phyloP scores from a whole-genome alignment of 2,329 filamentous ascomycete genomes.

The Phoma herbarum region DNA sequence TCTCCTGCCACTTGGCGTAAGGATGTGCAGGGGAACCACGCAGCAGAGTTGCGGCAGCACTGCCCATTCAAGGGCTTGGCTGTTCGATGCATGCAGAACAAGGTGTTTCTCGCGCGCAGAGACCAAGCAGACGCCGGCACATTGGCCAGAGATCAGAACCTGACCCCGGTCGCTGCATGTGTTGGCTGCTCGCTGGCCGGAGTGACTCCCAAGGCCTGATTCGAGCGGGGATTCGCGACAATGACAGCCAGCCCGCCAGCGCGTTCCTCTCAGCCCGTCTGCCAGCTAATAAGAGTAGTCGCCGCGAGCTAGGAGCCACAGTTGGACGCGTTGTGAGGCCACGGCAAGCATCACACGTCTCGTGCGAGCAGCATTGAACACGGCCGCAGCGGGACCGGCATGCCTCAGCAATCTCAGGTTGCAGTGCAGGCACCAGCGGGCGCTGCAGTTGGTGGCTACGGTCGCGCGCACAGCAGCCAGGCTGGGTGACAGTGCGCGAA shows the following conservation, averaged over 20 bases:
- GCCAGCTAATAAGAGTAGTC: constrained; percentile 17
- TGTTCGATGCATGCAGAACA: constrained; percentile 34
- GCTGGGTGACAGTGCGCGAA: constrained; percentile 23
- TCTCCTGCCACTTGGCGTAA: constrained; percentile 20
- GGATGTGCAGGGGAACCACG: constrained; percentile 18
- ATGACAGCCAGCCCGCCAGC: constrained; percentile 22
- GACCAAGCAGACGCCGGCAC: constrained; percentile 25
- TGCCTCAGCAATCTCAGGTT: constrained; percentile 7
- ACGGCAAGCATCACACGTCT: constrained; percentile 7
- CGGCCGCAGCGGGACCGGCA: constrained; percentile 3
- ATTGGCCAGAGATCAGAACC: constrained; percentile 45
- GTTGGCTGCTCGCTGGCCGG: constrained; percentile 45
- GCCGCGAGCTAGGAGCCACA: constrained; percentile 21
- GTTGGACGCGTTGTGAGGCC: constrained; percentile 16
- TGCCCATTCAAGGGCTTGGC: constrained; percentile 43
- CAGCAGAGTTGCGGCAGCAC: constrained; percentile 33
- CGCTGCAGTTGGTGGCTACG: constrained; percentile 12
- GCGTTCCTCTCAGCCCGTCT: constrained; percentile 27
- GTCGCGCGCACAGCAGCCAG: constrained; percentile 17
- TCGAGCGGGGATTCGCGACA: constrained; percentile 41
- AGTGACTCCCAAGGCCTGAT: constrained; percentile 29
- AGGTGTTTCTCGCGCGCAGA: constrained; percentile 38
- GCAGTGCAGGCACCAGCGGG: constrained; percentile 7
- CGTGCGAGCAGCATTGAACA: not conserved
- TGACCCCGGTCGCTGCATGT: constrained; percentile 49